Conservation (phyloP, 1,139 yeast genomes). For the Sugiyamaella pinicola region DNA sequence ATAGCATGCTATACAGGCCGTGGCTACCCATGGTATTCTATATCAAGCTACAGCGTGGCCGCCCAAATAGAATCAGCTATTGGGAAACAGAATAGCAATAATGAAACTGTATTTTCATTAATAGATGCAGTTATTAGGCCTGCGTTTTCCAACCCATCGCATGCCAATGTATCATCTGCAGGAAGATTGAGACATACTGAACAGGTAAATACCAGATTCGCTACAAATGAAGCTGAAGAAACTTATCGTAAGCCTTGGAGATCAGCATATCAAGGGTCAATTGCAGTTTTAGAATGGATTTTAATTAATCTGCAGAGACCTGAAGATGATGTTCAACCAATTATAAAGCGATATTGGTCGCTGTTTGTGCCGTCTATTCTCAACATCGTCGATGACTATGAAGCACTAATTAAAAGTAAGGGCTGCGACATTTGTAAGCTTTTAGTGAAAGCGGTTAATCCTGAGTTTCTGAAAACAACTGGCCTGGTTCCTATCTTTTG, state of each 20-base stretch:
- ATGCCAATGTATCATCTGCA: slow-evolving; percentile 24
- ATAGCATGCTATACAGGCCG: slow-evolving; percentile 15
- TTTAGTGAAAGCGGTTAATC: slow-evolving; percentile 36
- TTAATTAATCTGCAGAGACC: slow-evolving; percentile 31
- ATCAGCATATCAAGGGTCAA: slow-evolving; percentile 31
- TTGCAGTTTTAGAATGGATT: slow-evolving; percentile 42
- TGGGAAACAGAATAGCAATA: not conserved
- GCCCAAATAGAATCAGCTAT: not conserved
- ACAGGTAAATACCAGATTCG: slow-evolving; percentile 6
- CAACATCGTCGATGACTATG: slow-evolving; percentile 56
- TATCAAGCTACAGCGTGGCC: not conserved
- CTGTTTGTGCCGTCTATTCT: slow-evolving; percentile 52
- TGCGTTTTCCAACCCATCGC: slow-evolving; percentile 23
- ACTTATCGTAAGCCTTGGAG: slow-evolving; percentile 42
- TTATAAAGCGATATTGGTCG: slow-evolving; percentile 45
- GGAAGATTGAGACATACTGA: slow-evolving; percentile 15
- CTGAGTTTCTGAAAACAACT: slow-evolving; percentile 41
- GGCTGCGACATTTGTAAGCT: slow-evolving; percentile 46
- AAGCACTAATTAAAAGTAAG: slow-evolving; percentile 48
- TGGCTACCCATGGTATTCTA: slow-evolving; percentile 25
- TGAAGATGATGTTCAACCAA: slow-evolving; percentile 25
- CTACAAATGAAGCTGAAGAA: slow-evolving; percentile 17
- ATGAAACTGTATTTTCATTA: slow-evolving; percentile 2
- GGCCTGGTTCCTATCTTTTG: slow-evolving; percentile 51
- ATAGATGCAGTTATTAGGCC: slow-evolving; percentile 23